Percentiles rank a stretch among this genome's conserved stretches.
These are phyloP conservation scores for Ophiostoma sp. DNA, from an alignment of 2,329 filamentous ascomycete species.

Conservation along the genomic window DNA sequence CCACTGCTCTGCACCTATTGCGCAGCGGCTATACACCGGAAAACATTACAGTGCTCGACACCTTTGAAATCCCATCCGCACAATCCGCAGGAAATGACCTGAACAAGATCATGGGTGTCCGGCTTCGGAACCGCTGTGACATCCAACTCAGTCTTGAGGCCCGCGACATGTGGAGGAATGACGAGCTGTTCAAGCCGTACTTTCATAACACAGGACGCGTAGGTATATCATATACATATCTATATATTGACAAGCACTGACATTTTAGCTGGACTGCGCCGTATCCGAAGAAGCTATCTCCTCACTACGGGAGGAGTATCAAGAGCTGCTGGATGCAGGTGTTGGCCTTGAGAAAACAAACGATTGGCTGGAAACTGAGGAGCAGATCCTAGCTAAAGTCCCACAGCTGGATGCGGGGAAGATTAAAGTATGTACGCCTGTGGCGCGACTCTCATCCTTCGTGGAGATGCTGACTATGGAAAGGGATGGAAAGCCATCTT, in stretches of 20 bases:
- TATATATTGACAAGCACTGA: not conserved
- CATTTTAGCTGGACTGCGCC: not conserved
- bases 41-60: conserved; percentile 10
- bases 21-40: not conserved
- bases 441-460: not conserved
- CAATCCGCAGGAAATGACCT: conserved; percentile 13
- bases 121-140: conserved; percentile 2
- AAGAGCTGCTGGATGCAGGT: conserved; percentile 2
- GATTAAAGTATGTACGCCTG: not conserved
- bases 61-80: not conserved
- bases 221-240: not conserved
- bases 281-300: not conserved
- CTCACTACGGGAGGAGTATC: conserved; percentile 5
- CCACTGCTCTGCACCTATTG: conserved; percentile 3
- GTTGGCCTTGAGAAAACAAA: conserved; percentile 8
- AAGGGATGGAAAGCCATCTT: conserved; percentile 13
- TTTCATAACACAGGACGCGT: conserved; percentile 13
- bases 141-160: conserved; percentile 11
- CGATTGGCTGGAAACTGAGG: conserved; percentile 12
- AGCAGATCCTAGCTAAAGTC: conserved; percentile 8
- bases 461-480: not conserved
- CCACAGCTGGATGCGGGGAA: not conserved
- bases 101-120: conserved; percentile 12
- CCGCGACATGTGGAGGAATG: conserved; percentile 10
- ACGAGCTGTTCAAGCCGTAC: conserved; percentile 12